Evolutionary conservation across 2,329 filamentous ascomycete species (phyloP).

Genomic region (Lecanicillium sp.): DNA sequence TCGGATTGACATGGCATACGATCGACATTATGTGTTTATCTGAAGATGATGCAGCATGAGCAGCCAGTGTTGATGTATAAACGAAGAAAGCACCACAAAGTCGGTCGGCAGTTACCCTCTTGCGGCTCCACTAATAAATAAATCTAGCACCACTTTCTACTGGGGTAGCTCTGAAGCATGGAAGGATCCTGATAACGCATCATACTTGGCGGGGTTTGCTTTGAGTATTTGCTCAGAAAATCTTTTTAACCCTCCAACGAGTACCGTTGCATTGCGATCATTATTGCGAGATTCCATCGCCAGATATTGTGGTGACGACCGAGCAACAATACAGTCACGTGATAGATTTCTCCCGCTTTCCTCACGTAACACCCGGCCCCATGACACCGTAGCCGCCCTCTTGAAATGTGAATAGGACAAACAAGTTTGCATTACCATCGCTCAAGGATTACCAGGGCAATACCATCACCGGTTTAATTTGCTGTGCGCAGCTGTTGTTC

Average conservation of each 20-base stretch:
- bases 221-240: background rate
- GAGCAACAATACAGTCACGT: slow-evolving; percentile 2
- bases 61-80: background rate
- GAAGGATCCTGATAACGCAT: slow-evolving; percentile 6
- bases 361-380: background rate
- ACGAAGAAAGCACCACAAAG: no score
- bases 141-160: slow-evolving; percentile 11
- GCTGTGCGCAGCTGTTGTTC: no score
- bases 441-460: background rate
- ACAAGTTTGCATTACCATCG: background rate
- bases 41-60: background rate
- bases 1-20: slow-evolving; percentile 53
- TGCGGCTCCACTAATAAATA: background rate
- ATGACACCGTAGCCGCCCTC: background rate
- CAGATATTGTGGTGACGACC: background rate
- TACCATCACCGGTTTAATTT: no score
- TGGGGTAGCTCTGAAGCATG: slow-evolving; percentile 7
- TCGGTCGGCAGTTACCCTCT: background rate
- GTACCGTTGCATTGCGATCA: background rate
- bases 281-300: background rate
- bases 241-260: background rate
- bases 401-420: background rate
- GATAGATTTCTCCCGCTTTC: background rate
- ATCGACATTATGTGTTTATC: background rate
- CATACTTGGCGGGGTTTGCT: slow-evolving; percentile 4